Evolutionary conservation across 768 basidiomycete genomes (phyloP), one percentile per base, ranked within the genome.

Genomic region (Pisolithus microcarpus): DNA sequence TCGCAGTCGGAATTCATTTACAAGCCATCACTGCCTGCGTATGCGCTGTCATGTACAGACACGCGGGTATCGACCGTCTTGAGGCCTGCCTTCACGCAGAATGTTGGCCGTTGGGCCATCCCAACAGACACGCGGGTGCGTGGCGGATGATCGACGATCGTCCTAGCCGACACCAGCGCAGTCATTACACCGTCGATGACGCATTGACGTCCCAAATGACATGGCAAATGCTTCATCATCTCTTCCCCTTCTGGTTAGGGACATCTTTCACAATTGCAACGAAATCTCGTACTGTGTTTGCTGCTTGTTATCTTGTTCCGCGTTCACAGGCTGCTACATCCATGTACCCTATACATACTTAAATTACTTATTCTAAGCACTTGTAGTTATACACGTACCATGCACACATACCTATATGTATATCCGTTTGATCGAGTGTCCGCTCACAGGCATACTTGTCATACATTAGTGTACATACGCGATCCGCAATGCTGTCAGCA

Each of bases 11-110:
- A 63, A 8, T 64, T 49, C 16, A 59, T 66, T 2, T 66, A 66
- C 46, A 60, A 56, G 42, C 66, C 65, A 3, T 66, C 66, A 16
- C 62, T 66, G 15, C 50, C 65, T 1, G 65, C 66, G 2, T 66
- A 66, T 49, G 65, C 65, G 8, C 55, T 66, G 21, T 66, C 65
- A 8, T 66, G 65, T 10, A 66, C 65, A 7, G 65, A 66, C 55
- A 57, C 64, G 18, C 56, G 58, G 57, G 65, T 68, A n/a, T 68
- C 66, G 49, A 66, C 65, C 2, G 66, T 66, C 4, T 51, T 68
- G 44, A 63, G 65, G 5, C 65, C 65, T 24, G 65, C 65, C 30
- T 66, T 66, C 58, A 61, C 66, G 46, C 51, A 57, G 45, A 57
- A 36, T 13, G 46, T 58, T 44, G 24, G 15, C 5, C 43, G 26